Evolutionary conservation across 208 protist genomes (phyloP), one percentile per base, ranked within the genome.

Genomic region (Crithidia sp.): DNA sequence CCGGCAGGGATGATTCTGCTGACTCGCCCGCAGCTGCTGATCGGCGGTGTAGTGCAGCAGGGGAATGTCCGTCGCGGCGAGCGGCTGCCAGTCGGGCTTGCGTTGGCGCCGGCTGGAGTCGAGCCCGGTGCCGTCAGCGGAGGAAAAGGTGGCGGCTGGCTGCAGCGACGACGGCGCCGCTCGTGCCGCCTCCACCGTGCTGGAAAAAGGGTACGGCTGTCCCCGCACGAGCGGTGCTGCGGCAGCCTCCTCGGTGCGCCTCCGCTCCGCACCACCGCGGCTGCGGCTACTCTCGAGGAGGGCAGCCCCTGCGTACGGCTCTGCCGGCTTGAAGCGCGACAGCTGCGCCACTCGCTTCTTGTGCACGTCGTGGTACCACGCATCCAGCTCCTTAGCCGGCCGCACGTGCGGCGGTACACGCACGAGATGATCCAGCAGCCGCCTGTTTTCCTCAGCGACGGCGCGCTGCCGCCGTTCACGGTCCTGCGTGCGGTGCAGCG

Each of bases 31-130:
- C 57, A 91, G 63, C 58, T 71, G 79, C 43, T 82, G 60, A 68
- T 93, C 88, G 6, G 68, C 81, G 3, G 77, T 65, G 76, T 93
- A 86, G 53, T 90, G 83, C 45, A 88, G 65, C 19, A 90, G 67
- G 3, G 77, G 81, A 19, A 86, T 71, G 57, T 93, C 88, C 5
- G 83, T 80, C 7, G 77, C 79, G 9, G 88, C 74, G 66, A 93
- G 74, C 52, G 64, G 60, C 67, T 90, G 84, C 88, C 88, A 93
- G n/a, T 71, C 68, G 12, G 87, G 82, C 17, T 76, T 79, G 12
- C n/a, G 45, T 54, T 55, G 44, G 0, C 2, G 17, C 0, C 54
- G 47, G 16, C 7, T 10, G 40, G 13, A 28, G 45, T 7, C 12
- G 45, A 13, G 12, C 7, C 12, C 45, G 45, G 9, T 49, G 45